phyloP scores from a whole-genome alignment of 2,329 filamentous ascomycete species.

The Rasamsonia emersonii region DNA sequence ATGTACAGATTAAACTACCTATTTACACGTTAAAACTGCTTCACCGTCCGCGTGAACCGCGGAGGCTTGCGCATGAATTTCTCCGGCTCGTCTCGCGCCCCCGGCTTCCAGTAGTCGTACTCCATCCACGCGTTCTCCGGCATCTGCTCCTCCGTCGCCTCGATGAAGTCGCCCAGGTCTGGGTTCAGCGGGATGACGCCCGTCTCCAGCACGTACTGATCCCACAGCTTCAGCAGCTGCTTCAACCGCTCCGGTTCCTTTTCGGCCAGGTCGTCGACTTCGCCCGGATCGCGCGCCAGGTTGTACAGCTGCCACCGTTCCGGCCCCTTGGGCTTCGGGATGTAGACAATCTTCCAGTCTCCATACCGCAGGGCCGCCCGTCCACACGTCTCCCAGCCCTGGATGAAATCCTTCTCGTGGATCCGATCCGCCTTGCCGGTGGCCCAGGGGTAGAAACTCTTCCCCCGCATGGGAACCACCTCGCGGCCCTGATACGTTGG shows the following conservation, averaged over 20 bases:
- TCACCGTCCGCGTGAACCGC: conserved; percentile 26
- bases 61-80: conserved; percentile 34
- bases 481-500: conserved; percentile 44
- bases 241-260: conserved; percentile 36
- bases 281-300: conserved; percentile 43
- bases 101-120: conserved; percentile 55
- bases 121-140: conserved; percentile 58
- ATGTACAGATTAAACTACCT: conserved; percentile 1
- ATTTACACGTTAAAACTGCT: conserved; percentile 20
- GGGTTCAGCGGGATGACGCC: conserved; percentile 53
- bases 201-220: conserved; percentile 51
- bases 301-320: conserved; percentile 53
- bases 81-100: conserved; percentile 41
- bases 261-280: conserved; percentile 40
- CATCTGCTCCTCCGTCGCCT: conserved; percentile 57
- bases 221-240: conserved; percentile 46
- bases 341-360: conserved; percentile 51
- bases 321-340: conserved; percentile 47
- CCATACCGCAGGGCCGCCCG: conserved; percentile 47
- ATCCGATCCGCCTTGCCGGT: conserved; percentile 28
- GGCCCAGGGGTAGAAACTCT: conserved; percentile 38
- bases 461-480: conserved; percentile 45
- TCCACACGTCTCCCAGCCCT: conserved; percentile 50
- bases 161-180: conserved; percentile 50
- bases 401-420: conserved; percentile 44